Percentiles rank a stretch among this genome's conserved stretches.
Evolutionary conservation across 1,284 basidiomycete species (phyloP).

Genomic region (Farysia itapuensis): DNA sequence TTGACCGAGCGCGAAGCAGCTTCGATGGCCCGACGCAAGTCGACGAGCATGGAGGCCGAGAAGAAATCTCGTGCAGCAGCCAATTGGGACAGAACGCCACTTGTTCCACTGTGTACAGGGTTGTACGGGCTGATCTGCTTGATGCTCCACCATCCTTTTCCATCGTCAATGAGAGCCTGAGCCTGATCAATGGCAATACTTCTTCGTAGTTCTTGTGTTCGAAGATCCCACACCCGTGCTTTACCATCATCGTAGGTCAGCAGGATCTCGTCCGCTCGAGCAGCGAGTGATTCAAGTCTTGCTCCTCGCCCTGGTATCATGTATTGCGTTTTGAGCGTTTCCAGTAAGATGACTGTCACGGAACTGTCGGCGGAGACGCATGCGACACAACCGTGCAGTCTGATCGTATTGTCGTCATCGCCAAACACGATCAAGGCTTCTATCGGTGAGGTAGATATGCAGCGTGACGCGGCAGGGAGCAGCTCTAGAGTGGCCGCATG

Average conservation of each 20-base stretch:
- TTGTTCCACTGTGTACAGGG: constrained; percentile 19
- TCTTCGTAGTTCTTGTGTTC: constrained; percentile 79
- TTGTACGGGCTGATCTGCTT: constrained; percentile 21
- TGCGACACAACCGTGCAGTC: constrained; percentile 71
- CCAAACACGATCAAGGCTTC: constrained; percentile 67
- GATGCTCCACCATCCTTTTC: constrained; percentile 36
- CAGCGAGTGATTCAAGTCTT: constrained; percentile 69
- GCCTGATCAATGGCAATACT: constrained; percentile 77
- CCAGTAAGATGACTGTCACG: constrained; percentile 75
- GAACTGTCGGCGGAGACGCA: constrained; percentile 79
- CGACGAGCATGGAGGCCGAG: constrained; percentile 38
- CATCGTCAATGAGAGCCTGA: constrained; percentile 70
- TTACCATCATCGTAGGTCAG: constrained; percentile 76
- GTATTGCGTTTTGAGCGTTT: constrained; percentile 70
- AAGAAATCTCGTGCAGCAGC: constrained; percentile 24
- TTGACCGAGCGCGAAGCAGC: constrained; percentile 32
- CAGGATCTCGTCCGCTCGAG: constrained; percentile 72
- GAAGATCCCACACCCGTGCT: constrained; percentile 85
- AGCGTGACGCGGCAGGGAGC: constrained; percentile 70
- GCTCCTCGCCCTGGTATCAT: constrained; percentile 71
- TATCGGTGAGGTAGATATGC: constrained; percentile 71
- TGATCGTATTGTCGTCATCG: constrained; percentile 64
- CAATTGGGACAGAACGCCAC: constrained; percentile 38
- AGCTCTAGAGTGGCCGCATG: constrained; percentile 64
- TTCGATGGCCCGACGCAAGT: constrained; percentile 51